Evolutionary conservation across 2,329 filamentous ascomycete genomes (phyloP), one percentile per base, ranked within the genome.

Genomic region (Aspergillus persii): DNA sequence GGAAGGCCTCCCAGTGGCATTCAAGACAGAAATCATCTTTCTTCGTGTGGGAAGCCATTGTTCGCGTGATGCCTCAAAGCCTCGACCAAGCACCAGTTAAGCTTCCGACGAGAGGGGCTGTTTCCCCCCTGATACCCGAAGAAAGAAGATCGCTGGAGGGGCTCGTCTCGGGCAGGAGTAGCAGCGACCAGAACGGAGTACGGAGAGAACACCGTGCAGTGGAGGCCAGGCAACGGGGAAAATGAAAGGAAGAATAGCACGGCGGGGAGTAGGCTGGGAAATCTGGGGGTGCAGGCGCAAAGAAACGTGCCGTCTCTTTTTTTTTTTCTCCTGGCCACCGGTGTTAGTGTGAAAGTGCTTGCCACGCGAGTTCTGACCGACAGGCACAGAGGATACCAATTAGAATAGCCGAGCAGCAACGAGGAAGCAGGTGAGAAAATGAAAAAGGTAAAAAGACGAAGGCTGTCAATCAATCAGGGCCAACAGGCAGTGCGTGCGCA

Each of bases 1-100:
- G 69, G 44, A 77, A 74, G 3, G 68, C 65, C 51, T 77, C 72
- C 76, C 75, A 78, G 49, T 75, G 74, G 60, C 75, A 78, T 65
- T 76, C 75, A 27, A 78, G 70, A 61, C 76, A 78, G 62, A 73
- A 76, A 55, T 74, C 69, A 53, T 70, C 68, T 48, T 64, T 63
- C 56, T 68, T 68, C 51, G 68, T 59, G 62, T 72, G 70, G 56
- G 70, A 66, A 53, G 68, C 64, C 74, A 76, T 76, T 56, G 58
- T 69, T 65, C 18, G 63, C 56, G 53, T 41, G 44, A 27, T 27
- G 55, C 46, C 31, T 33, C 44, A 29, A 27, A 27, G 30, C 50
- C 23, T 51, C 39, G 15, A 41, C 11, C 18, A 50, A 26, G 8
- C n/a, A n/a, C 27, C 27, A 7, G 41, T 12, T 33, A 23, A 23